phyloP scores from a whole-genome alignment of 2,329 filamentous ascomycete species.

The Aaosphaeria pasadenensis region DNA sequence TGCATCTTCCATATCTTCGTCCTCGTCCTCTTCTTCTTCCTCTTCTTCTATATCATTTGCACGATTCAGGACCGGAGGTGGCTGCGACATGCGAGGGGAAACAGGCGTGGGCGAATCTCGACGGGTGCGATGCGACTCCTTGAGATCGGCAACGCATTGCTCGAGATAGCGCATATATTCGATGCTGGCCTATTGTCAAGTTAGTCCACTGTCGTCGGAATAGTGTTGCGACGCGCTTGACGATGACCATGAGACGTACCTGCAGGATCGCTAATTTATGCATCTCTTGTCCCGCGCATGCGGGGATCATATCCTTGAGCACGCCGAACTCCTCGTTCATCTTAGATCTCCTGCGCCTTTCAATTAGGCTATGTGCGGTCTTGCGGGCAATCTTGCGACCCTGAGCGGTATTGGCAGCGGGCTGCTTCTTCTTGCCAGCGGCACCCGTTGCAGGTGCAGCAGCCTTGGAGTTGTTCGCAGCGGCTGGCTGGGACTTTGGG shows the following conservation, averaged over 20 bases:
- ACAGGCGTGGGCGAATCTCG: constrained; percentile 23
- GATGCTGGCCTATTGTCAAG: constrained; percentile 72
- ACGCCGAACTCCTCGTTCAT: constrained; percentile 99
- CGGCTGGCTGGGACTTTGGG: constrained; percentile 16
- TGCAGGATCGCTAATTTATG: constrained; percentile 95
- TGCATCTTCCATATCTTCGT: constrained; percentile 40
- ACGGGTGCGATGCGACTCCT: constrained; percentile 42
- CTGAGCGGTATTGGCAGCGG: constrained; percentile 67
- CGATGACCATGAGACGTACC: constrained; percentile 48
- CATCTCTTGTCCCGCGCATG: constrained; percentile 92
- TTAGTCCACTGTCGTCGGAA: too few species aligned
- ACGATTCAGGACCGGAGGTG: constrained; percentile 14
- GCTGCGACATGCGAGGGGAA: constrained; percentile 22
- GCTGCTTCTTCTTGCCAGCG: constrained; percentile 69
- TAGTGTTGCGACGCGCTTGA: too few species aligned
- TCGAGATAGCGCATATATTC: constrained; percentile 95
- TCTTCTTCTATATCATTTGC: constrained; percentile 29
- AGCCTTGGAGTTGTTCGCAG: constrained; percentile 17
- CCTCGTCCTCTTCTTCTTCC: constrained; percentile 50
- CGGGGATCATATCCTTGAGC: constrained; percentile 91
- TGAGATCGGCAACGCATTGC: constrained; percentile 78
- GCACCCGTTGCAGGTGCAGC: constrained; percentile 10
- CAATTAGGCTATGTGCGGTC: constrained; percentile 93
- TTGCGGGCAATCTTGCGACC: constrained; percentile 95
- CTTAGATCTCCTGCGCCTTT: constrained; percentile 83